Evolutionary conservation across 305 asterid genomes (phyloP).

Genomic region (Fraxinus nigra): DNA sequence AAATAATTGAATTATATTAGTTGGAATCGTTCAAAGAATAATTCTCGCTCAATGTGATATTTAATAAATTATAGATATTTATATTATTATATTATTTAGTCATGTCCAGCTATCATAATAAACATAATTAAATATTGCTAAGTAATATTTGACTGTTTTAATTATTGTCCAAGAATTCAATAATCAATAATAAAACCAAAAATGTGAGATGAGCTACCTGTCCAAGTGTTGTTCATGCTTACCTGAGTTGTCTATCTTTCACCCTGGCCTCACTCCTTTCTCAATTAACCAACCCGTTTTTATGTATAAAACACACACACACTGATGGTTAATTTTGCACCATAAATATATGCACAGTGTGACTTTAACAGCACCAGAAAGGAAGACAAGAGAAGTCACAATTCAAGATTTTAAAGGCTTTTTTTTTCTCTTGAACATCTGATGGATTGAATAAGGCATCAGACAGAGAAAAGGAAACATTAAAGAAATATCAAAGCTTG

Average conservation of each 20-base stretch:
- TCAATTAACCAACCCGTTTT: too few species aligned
- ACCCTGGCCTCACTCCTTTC: background rate
- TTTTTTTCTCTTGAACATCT: conserved; percentile 17
- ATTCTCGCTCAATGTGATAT: too few species aligned
- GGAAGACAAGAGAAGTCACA: background rate
- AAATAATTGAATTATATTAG: too few species aligned
- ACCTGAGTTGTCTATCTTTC: background rate
- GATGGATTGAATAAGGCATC: background rate
- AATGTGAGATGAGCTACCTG: background rate
- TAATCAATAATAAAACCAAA: background rate
- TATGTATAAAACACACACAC: too few species aligned
- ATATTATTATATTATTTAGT: too few species aligned
- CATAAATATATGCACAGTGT: background rate
- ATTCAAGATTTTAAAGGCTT: background rate
- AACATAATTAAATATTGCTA: background rate
- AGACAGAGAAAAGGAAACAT: conserved; percentile 19
- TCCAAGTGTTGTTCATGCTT: background rate
- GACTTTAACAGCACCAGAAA: background rate
- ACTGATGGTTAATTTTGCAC: too few species aligned
- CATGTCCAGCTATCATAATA: too few species aligned
- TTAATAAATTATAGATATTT: too few species aligned
- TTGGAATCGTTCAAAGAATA: too few species aligned
- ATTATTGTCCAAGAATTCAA: background rate
- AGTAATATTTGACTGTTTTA: background rate
- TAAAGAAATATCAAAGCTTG: conserved; percentile 33